A percentile compares a stretch with the other conserved stretches of the same genome.
These are phyloP conservation scores for Cerrena zonata DNA, from an alignment of 1,284 basidiomycete species.

Conservation along the genomic window DNA sequence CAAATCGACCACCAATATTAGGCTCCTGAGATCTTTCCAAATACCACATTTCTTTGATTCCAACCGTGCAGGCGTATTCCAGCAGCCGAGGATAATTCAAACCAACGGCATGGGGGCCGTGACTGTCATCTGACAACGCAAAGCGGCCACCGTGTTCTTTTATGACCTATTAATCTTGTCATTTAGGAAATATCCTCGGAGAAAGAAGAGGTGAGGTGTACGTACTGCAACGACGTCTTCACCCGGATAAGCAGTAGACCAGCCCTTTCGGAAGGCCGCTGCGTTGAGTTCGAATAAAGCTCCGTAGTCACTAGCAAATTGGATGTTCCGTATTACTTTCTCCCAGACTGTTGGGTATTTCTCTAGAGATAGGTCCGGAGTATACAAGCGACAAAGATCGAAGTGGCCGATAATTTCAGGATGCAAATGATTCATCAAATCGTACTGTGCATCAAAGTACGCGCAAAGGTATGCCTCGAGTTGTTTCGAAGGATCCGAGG, in stretches of 20 bases:
- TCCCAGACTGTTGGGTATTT: conserved; percentile 56
- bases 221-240: conserved; percentile 70
- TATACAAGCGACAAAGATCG: conserved; percentile 83
- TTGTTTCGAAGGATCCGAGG: conserved; percentile 10
- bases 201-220: neutral
- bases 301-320: conserved; percentile 73
- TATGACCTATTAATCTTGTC: conserved; percentile 68
- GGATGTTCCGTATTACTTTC: conserved; percentile 73
- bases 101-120: conserved; percentile 84
- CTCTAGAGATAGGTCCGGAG: conserved; percentile 50
- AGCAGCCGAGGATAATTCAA: conserved; percentile 73
- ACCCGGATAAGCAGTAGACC: conserved; percentile 81
- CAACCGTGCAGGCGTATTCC: conserved; percentile 61
- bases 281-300: conserved; percentile 92
- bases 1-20: conserved; percentile 41
- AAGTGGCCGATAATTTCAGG: conserved; percentile 93
- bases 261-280: conserved; percentile 88
- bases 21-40: conserved; percentile 34
- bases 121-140: conserved; percentile 91
- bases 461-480: conserved; percentile 50
- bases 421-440: conserved; percentile 60
- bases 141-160: conserved; percentile 63
- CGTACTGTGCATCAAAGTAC: conserved; percentile 83
- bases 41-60: conserved; percentile 69
- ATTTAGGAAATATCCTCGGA: neutral